Evolutionary conservation across 768 basidiomycete genomes (phyloP).

Genomic region (Thelephora ganbajun): DNA sequence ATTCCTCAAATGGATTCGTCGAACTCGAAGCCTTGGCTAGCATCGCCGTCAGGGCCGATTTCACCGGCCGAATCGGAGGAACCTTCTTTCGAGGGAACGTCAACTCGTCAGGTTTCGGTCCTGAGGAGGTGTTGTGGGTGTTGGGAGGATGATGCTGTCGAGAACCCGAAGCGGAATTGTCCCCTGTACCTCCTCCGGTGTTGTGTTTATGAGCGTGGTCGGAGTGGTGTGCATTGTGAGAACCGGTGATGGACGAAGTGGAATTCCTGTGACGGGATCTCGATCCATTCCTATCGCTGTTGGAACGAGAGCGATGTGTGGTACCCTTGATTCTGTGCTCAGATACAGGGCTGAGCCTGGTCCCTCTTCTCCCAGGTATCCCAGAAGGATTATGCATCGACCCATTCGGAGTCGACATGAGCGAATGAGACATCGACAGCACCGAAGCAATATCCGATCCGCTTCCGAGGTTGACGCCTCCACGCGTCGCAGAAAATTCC

Average conservation of each 20-base stretch:
- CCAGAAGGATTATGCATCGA: conserved; percentile 35
- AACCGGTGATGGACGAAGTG: neutral
- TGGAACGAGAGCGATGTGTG: conserved; percentile 3
- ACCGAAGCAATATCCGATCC: conserved; percentile 51
- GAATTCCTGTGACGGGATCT: neutral
- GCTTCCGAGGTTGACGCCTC: conserved; percentile 38
- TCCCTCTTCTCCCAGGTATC: conserved; percentile 10
- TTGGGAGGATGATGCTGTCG: too few species aligned
- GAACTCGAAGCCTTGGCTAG: conserved; percentile 49
- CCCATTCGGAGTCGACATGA: conserved; percentile 39
- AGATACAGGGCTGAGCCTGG: conserved; percentile 20
- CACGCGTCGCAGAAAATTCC: conserved; percentile 47
- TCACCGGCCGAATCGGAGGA: conserved; percentile 24
- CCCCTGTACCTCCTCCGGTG: neutral
- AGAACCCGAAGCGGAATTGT: too few species aligned
- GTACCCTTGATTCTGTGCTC: conserved; percentile 20
- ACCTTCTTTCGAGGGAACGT: conserved; percentile 41
- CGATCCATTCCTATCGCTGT: neutral
- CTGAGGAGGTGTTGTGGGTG: conserved; percentile 7
- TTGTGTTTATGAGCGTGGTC: neutral
- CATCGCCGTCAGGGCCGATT: conserved; percentile 62
- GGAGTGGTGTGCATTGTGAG: neutral
- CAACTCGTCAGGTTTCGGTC: conserved; percentile 11
- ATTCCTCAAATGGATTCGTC: conserved; percentile 77
- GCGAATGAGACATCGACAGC: conserved; percentile 35